Base-by-base conservation (phyloP, 2,329 filamentous ascomycete species). In the Cladosporium colombiae region DNA sequence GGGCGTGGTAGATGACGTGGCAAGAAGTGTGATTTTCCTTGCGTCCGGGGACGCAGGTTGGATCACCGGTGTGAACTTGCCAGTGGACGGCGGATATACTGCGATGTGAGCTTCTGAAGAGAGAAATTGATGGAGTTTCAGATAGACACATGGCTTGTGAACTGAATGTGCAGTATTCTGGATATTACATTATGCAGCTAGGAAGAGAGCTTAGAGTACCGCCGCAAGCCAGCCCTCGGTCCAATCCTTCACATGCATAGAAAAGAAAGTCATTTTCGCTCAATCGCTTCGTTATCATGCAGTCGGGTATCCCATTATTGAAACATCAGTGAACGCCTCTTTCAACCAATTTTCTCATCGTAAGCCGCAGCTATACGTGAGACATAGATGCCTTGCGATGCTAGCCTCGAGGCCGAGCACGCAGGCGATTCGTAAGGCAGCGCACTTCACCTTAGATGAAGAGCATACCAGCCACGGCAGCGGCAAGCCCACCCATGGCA, bases 11-110 rank as follows among this genome's bases (percentile, higher is more conserved):
- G 75, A 77, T 29, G 75, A 77, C 65, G 79, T 83, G 35, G 81
- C 81, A 14, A 46, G 40, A 46, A 46, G 40, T 46, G 40, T 46
- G 40, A 8, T 46, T 2, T 46, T 46, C 52, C 72, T 83, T n/a
- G 80, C 81, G 13, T 82, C 80, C 70, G 78, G 82, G 62, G 70
- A 79, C 75, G 35, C 56, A 16, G 56, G 35, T 16, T 59, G 35
- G 56, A 31, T 59, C 14, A 59, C 56, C 11, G 56, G 56, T 27
- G n/a, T 27, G 10, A 59, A 46, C 35, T n/a, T 59, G 35, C 35
- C 23, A 10, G 21, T 59, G n/a, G 37, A 59, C 18, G 56, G 37
- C 6, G 56, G 56, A 7, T 59, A 46, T 44, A 59, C 56, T 29
- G 37, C 44, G 14, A 25, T 59, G 56, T 59, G 56, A 59, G 40